phyloP scores from a whole-genome alignment of 305 asterid genomes.

The Fraxinus baroniana region DNA sequence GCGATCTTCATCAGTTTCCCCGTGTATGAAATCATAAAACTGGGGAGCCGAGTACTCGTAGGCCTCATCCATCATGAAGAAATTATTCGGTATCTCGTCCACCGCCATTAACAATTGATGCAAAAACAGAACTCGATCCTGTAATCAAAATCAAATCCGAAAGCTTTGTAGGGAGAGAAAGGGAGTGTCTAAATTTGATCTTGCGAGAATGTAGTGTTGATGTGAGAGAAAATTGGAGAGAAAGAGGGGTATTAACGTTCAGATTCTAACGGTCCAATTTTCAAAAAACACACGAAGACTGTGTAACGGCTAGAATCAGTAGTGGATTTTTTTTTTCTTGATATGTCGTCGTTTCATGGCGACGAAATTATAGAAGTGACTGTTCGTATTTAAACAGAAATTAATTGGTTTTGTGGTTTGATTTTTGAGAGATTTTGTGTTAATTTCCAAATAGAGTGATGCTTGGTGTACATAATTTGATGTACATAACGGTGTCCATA shows the following conservation, averaged over 20 bases:
- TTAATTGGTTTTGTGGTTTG: neutral
- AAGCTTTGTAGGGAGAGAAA: neutral
- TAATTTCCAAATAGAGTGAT: neutral
- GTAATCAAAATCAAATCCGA: neutral
- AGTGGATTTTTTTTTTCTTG: neutral
- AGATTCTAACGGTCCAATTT: slow-evolving; percentile 68
- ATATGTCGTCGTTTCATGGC: slow-evolving; percentile 26
- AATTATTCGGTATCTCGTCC: slow-evolving; percentile 39
- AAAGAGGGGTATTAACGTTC: slow-evolving; percentile 44
- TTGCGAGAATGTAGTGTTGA: slow-evolving; percentile 20
- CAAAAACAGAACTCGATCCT: neutral
- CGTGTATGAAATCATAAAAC: slow-evolving; percentile 58
- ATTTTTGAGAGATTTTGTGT: neutral
- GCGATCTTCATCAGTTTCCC: slow-evolving; percentile 58
- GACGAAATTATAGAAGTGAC: neutral
- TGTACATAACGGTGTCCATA: no score
- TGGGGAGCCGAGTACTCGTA: slow-evolving; percentile 82
- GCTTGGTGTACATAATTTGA: no score
- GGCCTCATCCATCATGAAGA: slow-evolving; percentile 49
- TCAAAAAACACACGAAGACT: slow-evolving; percentile 38
- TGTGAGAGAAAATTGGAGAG: slow-evolving; percentile 18
- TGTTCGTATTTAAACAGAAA: neutral
- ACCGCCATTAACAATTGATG: slow-evolving; percentile 30
- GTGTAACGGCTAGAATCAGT: slow-evolving; percentile 59
- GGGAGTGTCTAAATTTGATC: slow-evolving; percentile 15